These are phyloP conservation scores for Candida khao-thaluensis DNA, from an alignment of 805 yeast species.

Conservation along the genomic window DNA sequence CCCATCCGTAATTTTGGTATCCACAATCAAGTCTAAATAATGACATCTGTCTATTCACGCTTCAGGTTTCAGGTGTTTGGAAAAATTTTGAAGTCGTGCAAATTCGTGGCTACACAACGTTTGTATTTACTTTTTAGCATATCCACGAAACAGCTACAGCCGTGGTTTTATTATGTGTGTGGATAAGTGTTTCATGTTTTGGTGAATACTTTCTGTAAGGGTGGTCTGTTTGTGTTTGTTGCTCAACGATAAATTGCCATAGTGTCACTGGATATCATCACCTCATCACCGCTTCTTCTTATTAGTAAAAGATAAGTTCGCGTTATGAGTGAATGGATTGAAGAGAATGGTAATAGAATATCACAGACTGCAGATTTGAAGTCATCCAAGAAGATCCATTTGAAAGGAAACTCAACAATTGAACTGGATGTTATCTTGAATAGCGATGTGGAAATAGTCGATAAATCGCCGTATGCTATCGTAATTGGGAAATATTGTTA, in stretches of 20 bases:
- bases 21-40: conserved; percentile 50
- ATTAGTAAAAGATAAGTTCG: too few species aligned
- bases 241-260: too few species aligned
- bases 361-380: conserved; percentile 42
- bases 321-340: conserved; percentile 38
- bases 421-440: conserved; percentile 30
- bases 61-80: not conserved
- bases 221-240: too few species aligned
- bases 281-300: too few species aligned
- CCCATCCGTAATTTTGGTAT: conserved; percentile 84
- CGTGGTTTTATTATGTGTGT: too few species aligned
- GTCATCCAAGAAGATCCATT: conserved; percentile 43
- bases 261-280: too few species aligned
- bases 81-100: conserved; percentile 1
- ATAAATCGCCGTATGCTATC: conserved; percentile 26
- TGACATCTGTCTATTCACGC: conserved; percentile 6
- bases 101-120: not conserved
- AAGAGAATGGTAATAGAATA: conserved; percentile 53
- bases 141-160: too few species aligned
- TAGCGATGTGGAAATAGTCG: conserved; percentile 28
- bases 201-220: too few species aligned
- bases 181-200: too few species aligned
- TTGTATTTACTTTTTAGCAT: not conserved
- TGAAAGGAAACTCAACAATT: conserved; percentile 49
- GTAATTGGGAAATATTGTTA: conserved; percentile 49